A percentile compares a stretch with the other conserved stretches of the same genome.
Conservation (phyloP, 371 early-diverging fungal species). For the Basidiobolus meristosporus region DNA sequence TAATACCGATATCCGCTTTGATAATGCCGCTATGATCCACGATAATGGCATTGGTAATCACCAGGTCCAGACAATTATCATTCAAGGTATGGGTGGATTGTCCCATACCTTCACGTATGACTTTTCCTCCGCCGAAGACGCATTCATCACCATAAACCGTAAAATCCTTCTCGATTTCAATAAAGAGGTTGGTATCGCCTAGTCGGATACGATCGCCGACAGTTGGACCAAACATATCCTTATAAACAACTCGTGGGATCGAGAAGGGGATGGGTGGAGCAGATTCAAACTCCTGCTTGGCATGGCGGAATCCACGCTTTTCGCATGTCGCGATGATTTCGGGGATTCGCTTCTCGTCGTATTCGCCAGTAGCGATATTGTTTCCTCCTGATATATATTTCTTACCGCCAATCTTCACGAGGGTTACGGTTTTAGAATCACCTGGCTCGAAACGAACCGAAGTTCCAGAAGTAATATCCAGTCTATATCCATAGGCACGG, state of each 20-base stretch:
- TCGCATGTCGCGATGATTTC: conserved; percentile 11
- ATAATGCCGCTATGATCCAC: conserved; percentile 86
- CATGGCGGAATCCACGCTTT: background rate
- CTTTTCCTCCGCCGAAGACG: conserved; percentile 71
- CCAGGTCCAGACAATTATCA: conserved; percentile 61
- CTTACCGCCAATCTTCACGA: conserved; percentile 66
- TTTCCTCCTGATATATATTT: conserved; percentile 71
- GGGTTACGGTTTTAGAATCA: conserved; percentile 58
- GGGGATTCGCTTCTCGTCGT: conserved; percentile 22
- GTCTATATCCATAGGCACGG: conserved; percentile 57
- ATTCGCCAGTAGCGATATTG: conserved; percentile 49
- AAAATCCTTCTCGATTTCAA: conserved; percentile 73
- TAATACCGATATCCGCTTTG: conserved; percentile 91
- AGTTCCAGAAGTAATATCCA: conserved; percentile 76
- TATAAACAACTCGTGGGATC: conserved; percentile 59
- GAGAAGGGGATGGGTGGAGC: conserved; percentile 14
- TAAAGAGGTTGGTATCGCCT: conserved; percentile 64
- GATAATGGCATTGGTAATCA: conserved; percentile 81
- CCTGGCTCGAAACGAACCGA: conserved; percentile 66
- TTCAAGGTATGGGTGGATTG: conserved; percentile 38
- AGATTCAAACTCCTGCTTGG: no score
- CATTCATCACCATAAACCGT: conserved; percentile 85
- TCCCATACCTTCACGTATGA: conserved; percentile 87
- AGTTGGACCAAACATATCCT: conserved; percentile 82
- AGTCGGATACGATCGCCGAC: conserved; percentile 72